Evolutionary conservation across 768 basidiomycete species (phyloP).

Genomic region (Kwoniella sp.): DNA sequence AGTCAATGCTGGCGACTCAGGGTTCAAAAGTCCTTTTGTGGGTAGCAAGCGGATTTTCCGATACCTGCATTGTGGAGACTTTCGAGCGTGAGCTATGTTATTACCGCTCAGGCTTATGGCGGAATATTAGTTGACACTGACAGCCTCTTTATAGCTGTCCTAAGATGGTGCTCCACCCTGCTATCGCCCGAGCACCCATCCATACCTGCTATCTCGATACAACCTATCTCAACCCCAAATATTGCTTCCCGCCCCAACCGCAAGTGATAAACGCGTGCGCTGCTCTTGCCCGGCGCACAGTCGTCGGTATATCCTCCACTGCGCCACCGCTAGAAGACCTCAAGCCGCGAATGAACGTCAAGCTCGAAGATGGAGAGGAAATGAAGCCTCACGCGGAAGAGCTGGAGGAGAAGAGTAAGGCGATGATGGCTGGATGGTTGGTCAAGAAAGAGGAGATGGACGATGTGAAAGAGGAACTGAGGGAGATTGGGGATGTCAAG

Average conservation of each 20-base stretch:
- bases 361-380: constrained; percentile 35
- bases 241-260: constrained; percentile 94
- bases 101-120: too few species aligned
- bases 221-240: constrained; percentile 91
- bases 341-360: constrained; percentile 27
- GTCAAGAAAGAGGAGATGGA: constrained; percentile 51
- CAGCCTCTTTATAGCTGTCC: constrained; percentile 82
- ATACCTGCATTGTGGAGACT: constrained; percentile 90
- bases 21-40: constrained; percentile 69
- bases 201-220: constrained; percentile 94
- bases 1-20: constrained; percentile 79
- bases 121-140: too few species aligned
- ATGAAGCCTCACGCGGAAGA: constrained; percentile 56
- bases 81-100: constrained; percentile 47
- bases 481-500: constrained; percentile 31
- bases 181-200: constrained; percentile 74
- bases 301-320: constrained; percentile 47
- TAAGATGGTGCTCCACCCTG: constrained; percentile 79
- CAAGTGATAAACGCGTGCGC: constrained; percentile 91
- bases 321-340: constrained; percentile 32
- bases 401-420: constrained; percentile 42
- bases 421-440: constrained; percentile 56
- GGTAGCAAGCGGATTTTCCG: constrained; percentile 73
- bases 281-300: constrained; percentile 68
- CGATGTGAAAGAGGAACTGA: constrained; percentile 32